A percentile compares a stretch with the other conserved stretches of the same genome.
Evolutionary conservation across 176 grass and related monocot genomes (phyloP).

Genomic region (Carex parvula): DNA sequence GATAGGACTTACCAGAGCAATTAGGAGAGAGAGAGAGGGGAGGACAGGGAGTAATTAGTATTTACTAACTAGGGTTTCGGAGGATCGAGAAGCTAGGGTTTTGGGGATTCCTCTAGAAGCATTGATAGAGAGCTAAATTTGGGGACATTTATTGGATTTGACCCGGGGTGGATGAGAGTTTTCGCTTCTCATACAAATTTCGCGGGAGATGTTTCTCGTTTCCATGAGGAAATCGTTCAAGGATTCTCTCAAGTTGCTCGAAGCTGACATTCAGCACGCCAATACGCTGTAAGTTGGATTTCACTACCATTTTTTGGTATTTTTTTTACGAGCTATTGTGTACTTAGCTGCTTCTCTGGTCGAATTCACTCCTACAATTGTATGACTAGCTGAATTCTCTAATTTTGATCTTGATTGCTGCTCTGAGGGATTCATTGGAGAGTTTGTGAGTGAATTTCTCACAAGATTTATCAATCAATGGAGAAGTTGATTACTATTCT

Average conservation of each 20-base stretch:
- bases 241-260: conserved; percentile 93
- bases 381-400: background rate
- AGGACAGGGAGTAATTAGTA: background rate
- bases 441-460: background rate
- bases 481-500: background rate
- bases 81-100: conserved; percentile 30
- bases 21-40: background rate
- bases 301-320: background rate
- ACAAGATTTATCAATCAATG: background rate
- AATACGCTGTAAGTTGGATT: conserved; percentile 63
- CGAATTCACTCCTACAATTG: background rate
- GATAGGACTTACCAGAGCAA: background rate
- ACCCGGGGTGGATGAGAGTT: conserved; percentile 30
- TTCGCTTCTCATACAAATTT: background rate
- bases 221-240: conserved; percentile 88
- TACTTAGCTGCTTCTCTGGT: background rate
- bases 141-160: background rate
- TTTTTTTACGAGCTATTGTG: background rate
- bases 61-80: conserved; percentile 23
- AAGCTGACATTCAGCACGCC: conserved; percentile 97
- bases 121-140: background rate
- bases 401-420: background rate
- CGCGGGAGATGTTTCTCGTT: conserved; percentile 42
- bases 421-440: background rate
- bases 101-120: background rate